Evolutionary conservation across 75 land plant species (phyloP), one percentile per base, ranked within the genome.

Genomic region (Larix kaempferi): DNA sequence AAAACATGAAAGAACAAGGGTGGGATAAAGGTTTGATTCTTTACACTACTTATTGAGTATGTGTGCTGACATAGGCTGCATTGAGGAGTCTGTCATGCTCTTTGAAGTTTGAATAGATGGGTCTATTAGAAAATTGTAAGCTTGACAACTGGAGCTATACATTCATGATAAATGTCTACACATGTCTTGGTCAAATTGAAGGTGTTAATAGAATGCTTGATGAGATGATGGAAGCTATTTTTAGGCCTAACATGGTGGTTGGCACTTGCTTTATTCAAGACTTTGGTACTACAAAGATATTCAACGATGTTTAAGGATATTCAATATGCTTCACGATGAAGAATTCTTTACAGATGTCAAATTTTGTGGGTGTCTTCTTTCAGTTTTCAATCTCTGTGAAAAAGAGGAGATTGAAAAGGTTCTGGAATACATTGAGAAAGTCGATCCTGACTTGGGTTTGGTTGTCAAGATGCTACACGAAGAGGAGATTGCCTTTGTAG

Each of bases 101-200:
- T 88, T 95, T 74, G 88, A 80, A 26, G 3, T 88, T 95, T 74
- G 88, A 80, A 26, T 92, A 95, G 57, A 93, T 94, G 93, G 74
- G 74, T 71, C 49, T n/a, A 1, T 76, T 91, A 5, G 81, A 78
- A 63, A 25, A 60, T 39, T 81, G 80, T 73, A 78, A 77, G 66
- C 98, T 95, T 4, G 90, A 92, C 80, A 87, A 86, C 52, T 89
- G 84, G 83, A 97, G 95, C 62, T 95, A 93, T 72, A 85, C 88
- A 6, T 87, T 87, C 2, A 84, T 95, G 93, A 75, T 97, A 13
- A 93, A 93, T 33, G 81, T 94, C 25, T 93, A 89, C 80, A 86
- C 88, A 60, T 91, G 86, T 52, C 82, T 74, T 57, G 88, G 95
- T 37, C 86, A 84, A 57, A 84, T 83, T n/a, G 91, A 88, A 5